phyloP scores from a whole-genome alignment of 345 rosid species.

The Salix caprea region DNA sequence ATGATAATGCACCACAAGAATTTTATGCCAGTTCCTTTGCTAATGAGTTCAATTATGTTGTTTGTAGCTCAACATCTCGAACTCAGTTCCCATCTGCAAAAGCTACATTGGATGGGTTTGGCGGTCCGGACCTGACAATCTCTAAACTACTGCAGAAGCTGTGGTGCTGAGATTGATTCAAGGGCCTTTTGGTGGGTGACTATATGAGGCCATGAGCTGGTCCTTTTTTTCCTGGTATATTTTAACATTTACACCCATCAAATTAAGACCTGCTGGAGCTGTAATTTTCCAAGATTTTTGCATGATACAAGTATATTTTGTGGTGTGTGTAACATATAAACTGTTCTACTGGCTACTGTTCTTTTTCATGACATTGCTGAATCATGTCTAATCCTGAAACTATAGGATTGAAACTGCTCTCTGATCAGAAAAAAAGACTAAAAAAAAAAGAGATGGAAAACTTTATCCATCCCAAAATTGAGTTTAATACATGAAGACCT shows the following conservation, averaged over 20 bases:
- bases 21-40: not conserved
- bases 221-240: not conserved
- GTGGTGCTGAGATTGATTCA: conserved; percentile 31
- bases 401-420: too few species aligned
- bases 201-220: not conserved
- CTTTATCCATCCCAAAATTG: too few species aligned
- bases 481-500: not conserved
- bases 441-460: too few species aligned
- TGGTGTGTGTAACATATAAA: not conserved
- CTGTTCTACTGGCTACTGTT: too few species aligned
- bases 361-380: too few species aligned
- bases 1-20: too few species aligned
- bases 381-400: too few species aligned
- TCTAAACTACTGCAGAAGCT: conserved; percentile 43
- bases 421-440: too few species aligned
- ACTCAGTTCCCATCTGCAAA: conserved; percentile 81
- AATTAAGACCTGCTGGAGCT: not conserved
- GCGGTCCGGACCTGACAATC: conserved; percentile 80
- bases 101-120: conserved; percentile 86
- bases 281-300: not conserved
- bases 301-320: not conserved
- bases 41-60: not conserved
- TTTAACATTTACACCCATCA: not conserved
- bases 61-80: conserved; percentile 63
- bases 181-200: not conserved